Base-by-base conservation (phyloP, 768 basidiomycete genomes). In the Russula sp. region DNA sequence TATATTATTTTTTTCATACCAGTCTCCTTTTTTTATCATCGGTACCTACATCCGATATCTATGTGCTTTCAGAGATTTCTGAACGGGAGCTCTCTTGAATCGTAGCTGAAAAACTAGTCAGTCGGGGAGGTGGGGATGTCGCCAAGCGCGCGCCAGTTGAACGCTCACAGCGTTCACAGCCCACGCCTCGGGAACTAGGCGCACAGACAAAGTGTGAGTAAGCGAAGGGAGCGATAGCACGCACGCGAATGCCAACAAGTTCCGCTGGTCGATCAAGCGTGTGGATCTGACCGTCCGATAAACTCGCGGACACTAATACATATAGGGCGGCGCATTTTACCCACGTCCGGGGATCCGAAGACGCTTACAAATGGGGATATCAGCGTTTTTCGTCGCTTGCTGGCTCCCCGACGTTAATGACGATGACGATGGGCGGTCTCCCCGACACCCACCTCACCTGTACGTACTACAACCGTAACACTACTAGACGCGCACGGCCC, bases 241-340 rank as follows among this genome's bases (percentile, higher is more conserved):
- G 39, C 49, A 10, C 18, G 4, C 14, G 27, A 27, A 27, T 27
- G 27, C 27, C 27, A 27, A 27, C 27, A 27, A 27, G 27, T 27
- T 11, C 48, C 50, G 39, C 31, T 54, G 14, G 57, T 45, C 58
- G 63, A 59, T 59, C 58, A 62, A 48, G 40, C 40, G 47, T 35
- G 42, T 50, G 63, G 54, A 59, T 59, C 57, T 64, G 32, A 18
- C 47, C 20, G 37, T 50, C 55, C 54, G 63, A 59, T 60, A 60
- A 60, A 27, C 63, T 64, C 54, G 31, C 40, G 39, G 35, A 54
- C 32, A 32, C 14, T 20, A 40, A 47, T 64, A 64, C 58, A 54
- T 60, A 60, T 40, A 6, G 16, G 31, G 63, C 53, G 35, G 63
- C 53, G 35, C 32, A 50, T 39, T 48, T 42, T 31, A 42, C 34